Conservation (phyloP, 1,284 basidiomycete species). For the Inonotus obliquus region DNA sequence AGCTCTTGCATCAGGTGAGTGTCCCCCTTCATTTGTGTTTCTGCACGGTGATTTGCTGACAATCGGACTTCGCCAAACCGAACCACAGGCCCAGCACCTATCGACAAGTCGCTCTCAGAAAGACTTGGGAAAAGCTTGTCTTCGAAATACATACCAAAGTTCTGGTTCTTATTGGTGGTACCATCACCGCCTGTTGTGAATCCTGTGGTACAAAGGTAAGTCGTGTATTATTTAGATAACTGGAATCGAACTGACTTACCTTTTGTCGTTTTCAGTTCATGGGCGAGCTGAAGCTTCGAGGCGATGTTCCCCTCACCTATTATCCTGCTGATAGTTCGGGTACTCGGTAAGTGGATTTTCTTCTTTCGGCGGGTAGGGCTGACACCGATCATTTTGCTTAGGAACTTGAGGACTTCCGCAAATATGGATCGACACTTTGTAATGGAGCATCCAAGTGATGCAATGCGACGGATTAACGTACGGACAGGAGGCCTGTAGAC, state of each 20-base stretch:
- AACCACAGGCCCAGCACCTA: not conserved
- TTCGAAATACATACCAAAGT: not conserved
- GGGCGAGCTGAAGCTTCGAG: not conserved
- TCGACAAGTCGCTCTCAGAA: not conserved
- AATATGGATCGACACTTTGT: no score
- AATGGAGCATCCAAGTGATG: no score
- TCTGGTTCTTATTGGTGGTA: slow-evolving; percentile 13
- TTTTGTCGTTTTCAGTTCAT: not conserved
- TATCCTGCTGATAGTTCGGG: not conserved
- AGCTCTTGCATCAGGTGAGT: not conserved
- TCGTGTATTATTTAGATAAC: not conserved
- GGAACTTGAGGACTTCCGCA: no score
- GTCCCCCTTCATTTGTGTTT: slow-evolving; percentile 4
- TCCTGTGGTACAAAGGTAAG: not conserved
- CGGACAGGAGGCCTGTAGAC: no score
- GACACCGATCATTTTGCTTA: no score
- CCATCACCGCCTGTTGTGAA: slow-evolving; percentile 16
- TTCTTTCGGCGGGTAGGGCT: not conserved
- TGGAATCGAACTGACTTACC: not conserved
- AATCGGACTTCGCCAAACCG: slow-evolving; percentile 2
- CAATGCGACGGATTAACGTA: no score
- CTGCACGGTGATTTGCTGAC: slow-evolving; percentile 2
- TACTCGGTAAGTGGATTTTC: not conserved
- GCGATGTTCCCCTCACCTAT: not conserved
- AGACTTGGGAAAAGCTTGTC: not conserved